A percentile compares a stretch with the other conserved stretches of the same genome.
Evolutionary conservation across 2,329 filamentous ascomycete genomes (phyloP).

Genomic region (Cordyceps pruinosa): DNA sequence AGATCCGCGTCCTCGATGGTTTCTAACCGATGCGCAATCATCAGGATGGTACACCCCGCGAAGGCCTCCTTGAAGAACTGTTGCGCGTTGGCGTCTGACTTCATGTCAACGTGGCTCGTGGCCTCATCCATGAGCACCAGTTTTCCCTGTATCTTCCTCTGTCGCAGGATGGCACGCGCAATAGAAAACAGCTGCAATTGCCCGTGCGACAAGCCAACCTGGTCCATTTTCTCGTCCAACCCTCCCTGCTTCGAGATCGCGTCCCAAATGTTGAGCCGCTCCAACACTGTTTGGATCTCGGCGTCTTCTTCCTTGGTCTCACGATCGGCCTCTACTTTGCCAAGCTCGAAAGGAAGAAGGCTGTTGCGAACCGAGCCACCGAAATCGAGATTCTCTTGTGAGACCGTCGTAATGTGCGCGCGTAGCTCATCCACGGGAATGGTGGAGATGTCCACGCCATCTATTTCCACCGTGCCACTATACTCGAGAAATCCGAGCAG

Average conservation of each 20-base stretch:
- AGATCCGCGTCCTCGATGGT: slow-evolving; percentile 3
- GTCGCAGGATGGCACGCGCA: slow-evolving; percentile 45
- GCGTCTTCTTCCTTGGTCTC: not conserved
- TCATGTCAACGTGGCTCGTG: not conserved
- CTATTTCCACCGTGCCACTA: slow-evolving; percentile 31
- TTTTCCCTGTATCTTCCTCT: slow-evolving; percentile 1
- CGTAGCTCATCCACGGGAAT: slow-evolving; percentile 36
- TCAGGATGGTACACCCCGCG: not conserved
- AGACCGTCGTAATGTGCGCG: slow-evolving; percentile 37
- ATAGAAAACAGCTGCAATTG: slow-evolving; percentile 56
- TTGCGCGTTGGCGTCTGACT: not conserved
- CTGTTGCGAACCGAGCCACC: not conserved
- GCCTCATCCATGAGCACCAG: slow-evolving; percentile 12
- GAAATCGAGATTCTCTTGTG: slow-evolving; percentile 27
- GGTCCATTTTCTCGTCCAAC: slow-evolving; percentile 28
- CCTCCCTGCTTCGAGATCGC: slow-evolving; percentile 21
- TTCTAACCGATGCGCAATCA: slow-evolving; percentile 8
- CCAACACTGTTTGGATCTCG: not conserved
- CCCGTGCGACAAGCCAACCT: slow-evolving; percentile 43
- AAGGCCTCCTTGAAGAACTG: not conserved
- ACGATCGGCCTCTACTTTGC: no score
- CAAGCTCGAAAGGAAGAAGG: not conserved
- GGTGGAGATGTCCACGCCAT: slow-evolving; percentile 29
- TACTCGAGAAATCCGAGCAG: not conserved
- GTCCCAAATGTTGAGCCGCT: slow-evolving; percentile 15